Evolutionary conservation across 2,329 filamentous ascomycete species (phyloP), one percentile per base, ranked within the genome.

Genomic region (Penicillium sp.): DNA sequence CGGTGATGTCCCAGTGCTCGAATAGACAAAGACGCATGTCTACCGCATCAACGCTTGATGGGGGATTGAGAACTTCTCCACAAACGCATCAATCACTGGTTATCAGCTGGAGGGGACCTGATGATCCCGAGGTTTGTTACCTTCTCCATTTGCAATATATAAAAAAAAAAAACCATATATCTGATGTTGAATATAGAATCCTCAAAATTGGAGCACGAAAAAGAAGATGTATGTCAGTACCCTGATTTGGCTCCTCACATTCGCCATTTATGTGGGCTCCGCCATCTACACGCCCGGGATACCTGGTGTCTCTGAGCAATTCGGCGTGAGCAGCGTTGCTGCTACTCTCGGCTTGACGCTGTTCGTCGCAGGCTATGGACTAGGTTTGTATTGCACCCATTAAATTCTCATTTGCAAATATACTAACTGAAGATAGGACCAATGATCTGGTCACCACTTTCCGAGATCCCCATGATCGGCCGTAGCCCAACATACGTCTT

Each of bases 221-320:
- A 79, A 77, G 64, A 79, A 78, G 33, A 59, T 72, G 50, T 75
- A 76, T 54, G 75, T 80, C 13, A 79, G 77, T 0, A 74, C 74
- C 40, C 64, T 79, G 36, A 77, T 83, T 56, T 79, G 76, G 49
- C 57, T 82, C 1, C 46, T 64, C 19, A 83, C 79, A 0, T 78
- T 79, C 29, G 72, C 75, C 3, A 76, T 83, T 40, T 84, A 83
- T 64, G 75, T 79, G 28, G 79, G 79, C 8, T 79, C 77, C 3
- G 73, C 79, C 0, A 81, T 84, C 28, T 83, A 83, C 60, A 75
- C 77, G 0, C 73, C 81, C 0, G 78, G 80, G 23, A 71, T 74
- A 3, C 37, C 61, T 3, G 67, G 67, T 9, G 66, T 83, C 14
- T 71, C 73, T 55, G 56, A 70, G 8, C 67, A 68, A 3, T 83